phyloP scores from a whole-genome alignment of 2,329 filamentous ascomycete species.

The Knufia fluminis region DNA sequence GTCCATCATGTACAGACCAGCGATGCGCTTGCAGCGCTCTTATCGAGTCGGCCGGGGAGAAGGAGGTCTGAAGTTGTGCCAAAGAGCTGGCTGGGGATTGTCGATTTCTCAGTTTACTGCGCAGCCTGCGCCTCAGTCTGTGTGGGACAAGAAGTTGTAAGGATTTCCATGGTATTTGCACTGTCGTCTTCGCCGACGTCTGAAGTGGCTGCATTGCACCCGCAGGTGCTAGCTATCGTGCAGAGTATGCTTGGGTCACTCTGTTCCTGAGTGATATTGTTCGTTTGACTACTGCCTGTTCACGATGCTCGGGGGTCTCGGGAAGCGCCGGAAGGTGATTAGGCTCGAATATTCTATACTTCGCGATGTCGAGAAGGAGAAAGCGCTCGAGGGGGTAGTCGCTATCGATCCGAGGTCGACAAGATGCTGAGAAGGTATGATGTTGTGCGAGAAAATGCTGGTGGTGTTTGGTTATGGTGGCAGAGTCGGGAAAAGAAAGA shows the following conservation, averaged over 20 bases:
- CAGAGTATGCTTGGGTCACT: neutral
- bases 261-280: neutral
- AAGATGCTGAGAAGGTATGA: conserved; percentile 4
- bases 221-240: conserved; percentile 7
- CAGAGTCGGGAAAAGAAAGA: neutral
- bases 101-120: conserved; percentile 59
- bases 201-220: conserved; percentile 21
- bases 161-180: conserved; percentile 42
- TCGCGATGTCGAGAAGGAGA: neutral
- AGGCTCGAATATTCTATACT: neutral
- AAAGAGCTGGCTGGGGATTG: conserved; percentile 63
- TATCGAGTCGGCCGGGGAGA: conserved; percentile 69
- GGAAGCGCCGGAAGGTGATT: conserved; percentile 8
- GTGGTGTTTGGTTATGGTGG: neutral
- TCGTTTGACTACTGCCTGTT: neutral
- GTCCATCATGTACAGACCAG: conserved; percentile 75
- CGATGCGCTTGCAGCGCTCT: conserved; percentile 64
- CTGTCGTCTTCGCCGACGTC: conserved; percentile 36
- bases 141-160: conserved; percentile 48
- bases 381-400: conserved; percentile 8
- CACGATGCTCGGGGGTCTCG: neutral
- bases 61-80: conserved; percentile 68
- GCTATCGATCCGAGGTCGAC: conserved; percentile 2
- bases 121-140: conserved; percentile 56
- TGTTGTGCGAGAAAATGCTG: neutral